Evolutionary conservation across 345 rosid species (phyloP).

Genomic region (Crucihimalaya himalaica): DNA sequence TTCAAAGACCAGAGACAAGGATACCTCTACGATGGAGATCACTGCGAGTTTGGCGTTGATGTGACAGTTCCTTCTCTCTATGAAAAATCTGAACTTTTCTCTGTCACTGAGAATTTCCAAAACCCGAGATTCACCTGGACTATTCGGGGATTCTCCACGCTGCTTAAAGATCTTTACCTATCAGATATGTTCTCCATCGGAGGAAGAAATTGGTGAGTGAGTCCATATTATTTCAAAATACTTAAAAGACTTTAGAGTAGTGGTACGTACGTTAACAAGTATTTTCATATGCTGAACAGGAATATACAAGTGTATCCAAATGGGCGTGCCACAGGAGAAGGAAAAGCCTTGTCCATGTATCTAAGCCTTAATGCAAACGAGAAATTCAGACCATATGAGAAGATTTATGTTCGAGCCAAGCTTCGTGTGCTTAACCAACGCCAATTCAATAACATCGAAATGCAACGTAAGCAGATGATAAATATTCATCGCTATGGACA

Average conservation of each 20-base stretch:
- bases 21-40: conserved; percentile 34
- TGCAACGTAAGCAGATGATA: conserved; percentile 2
- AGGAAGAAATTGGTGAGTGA: conserved; percentile 36
- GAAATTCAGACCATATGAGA: conserved; percentile 24
- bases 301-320: conserved; percentile 15
- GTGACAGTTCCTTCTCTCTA: background rate
- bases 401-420: conserved; percentile 29
- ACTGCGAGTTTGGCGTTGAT: conserved; percentile 39
- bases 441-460: background rate
- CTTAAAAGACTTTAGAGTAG: too few species aligned
- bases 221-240: background rate
- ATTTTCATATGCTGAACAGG: conserved; percentile 4
- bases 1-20: conserved; percentile 13
- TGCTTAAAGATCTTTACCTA: background rate
- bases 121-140: conserved; percentile 21
- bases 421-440: conserved; percentile 30
- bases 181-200: conserved; percentile 10
- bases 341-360: conserved; percentile 20
- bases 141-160: background rate
- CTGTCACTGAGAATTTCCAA: background rate
- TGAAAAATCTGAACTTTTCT: conserved; percentile 12
- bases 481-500: background rate
- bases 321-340: background rate
- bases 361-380: background rate
- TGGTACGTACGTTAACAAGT: background rate